A percentile compares a stretch with the other conserved stretches of the same genome.
Evolutionary conservation across 805 yeast species (phyloP).

Genomic region (Yarrowia porcina): DNA sequence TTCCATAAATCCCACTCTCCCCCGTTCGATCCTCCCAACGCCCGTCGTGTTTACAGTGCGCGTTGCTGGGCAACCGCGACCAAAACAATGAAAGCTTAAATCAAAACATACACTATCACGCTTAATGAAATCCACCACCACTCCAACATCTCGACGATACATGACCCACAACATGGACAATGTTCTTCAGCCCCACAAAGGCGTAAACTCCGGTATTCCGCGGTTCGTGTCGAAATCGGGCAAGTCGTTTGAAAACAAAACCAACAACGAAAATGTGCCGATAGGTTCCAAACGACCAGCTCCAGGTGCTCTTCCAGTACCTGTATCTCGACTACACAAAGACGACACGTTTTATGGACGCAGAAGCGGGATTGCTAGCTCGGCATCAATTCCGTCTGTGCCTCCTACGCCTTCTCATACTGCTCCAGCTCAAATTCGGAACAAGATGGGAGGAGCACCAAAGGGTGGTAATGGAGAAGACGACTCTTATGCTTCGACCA

Average conservation of each 20-base stretch:
- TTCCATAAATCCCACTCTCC: no score
- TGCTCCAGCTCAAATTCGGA: constrained; percentile 6
- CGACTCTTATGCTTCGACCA: background rate
- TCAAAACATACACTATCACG: constrained; percentile 3
- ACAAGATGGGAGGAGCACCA: background rate
- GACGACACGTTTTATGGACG: constrained; percentile 10
- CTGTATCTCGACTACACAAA: background rate
- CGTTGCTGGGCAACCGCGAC: constrained; percentile 1
- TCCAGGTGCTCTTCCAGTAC: background rate
- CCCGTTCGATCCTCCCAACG: no score
- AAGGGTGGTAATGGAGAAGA: background rate
- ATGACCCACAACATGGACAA: background rate
- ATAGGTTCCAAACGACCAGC: background rate
- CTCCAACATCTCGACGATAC: background rate
- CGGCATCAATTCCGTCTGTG: background rate
- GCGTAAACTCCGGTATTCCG: constrained; percentile 2
- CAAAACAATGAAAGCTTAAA: background rate
- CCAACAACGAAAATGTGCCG: background rate
- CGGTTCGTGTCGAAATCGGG: background rate
- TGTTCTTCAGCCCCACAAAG: constrained; percentile 13
- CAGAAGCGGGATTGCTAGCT: background rate
- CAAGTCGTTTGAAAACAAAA: background rate
- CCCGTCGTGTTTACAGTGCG: background rate
- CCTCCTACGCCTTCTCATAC: constrained; percentile 13
- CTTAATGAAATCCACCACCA: background rate